Base-by-base conservation (phyloP, 1,139 yeast genomes). In the Zygoascus sp. region DNA sequence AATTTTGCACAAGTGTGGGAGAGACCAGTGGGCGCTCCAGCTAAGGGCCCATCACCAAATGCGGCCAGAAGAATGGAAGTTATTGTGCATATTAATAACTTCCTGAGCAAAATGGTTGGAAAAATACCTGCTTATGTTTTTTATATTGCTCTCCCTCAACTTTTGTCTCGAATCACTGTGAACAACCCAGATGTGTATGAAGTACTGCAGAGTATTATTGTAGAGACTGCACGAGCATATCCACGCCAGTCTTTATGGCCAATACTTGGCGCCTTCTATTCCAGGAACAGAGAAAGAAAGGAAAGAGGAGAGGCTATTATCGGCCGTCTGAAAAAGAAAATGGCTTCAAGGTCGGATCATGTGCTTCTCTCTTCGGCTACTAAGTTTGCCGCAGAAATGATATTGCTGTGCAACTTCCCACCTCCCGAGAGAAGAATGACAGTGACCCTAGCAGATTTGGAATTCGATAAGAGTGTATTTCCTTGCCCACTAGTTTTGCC, bases 211-310 rank as follows among this genome's bases (percentile, higher is more conserved):
- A 67, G 69, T 15, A 77, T 92, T 17, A 69, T 90, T 13, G 67
- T 76, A 8, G 69, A 72, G 13, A 74, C 89, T 5, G 73, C 84
- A 0, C 65, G 70, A 32, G 74, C 77, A 27, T 92, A 88, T 61
- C 96, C 97, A 0, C 75, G 79, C 27, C 95, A 88, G 53, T 79
- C 92, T 23, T 68, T 92, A 15, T 94, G 97, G 96, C 83, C 83
- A 44, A 76, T 89, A 3, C 72, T 89, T 32, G 86, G 94, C 0
- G 84, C 87, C 53, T 70, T 76, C 3, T 79, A 81, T 52, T 87
- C 96, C 0, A 76, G 76, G n/a, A 83, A 82, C 44, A 58, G 65
- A 3, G 70, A 70, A 7, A 72, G 96, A 58, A 72, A 72, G 16
- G 66, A 68, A n/a, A 68, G 81, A 51, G 90, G 82, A 8, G 65